Evolutionary conservation across 306 rosid species (phyloP), one percentile per base, ranked within the genome.

Genomic region (Vigna unguiculata): DNA sequence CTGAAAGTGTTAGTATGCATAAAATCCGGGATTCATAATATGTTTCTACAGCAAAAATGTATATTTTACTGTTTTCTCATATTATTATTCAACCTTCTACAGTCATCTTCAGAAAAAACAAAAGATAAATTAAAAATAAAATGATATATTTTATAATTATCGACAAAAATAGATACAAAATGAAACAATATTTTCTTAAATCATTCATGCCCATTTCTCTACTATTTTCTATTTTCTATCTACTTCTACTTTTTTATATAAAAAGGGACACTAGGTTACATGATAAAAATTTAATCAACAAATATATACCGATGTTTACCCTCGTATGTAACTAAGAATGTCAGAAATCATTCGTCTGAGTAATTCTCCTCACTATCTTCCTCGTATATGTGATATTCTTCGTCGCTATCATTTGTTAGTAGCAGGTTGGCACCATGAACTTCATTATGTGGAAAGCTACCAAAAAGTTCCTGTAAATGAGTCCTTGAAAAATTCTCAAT

Each of bases 401-500:
- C 93, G 2, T 91, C 94, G 46, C 92, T 87, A 4, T 62, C 76
- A 70, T 72, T 69, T 72, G 34, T 81, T 11, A 41, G 84, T 11
- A 41, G 84, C n/a, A 13, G 81, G 64, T 79, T 55, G 52, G 79
- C 75, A 3, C 28, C 75, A 49, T 70, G 84, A 68, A 64, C 80
- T 55, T 79, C 85, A 52, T 80, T 48, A 4, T 83, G 75, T 4
- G 90, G 98, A 72, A 93, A 94, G 84, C 93, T 90, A 79, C 76
- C 97, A 80, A 94, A 91, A 40, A 94, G 86, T 84, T 91, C 94
- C 82, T 90, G 97, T 60, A 94, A 79, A 83, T 86, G 96, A 70
- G 85, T 76, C 84, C 93, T 86, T 34, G 98, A 91, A 49, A 91
- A 75, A 80, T 88, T 84, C 12, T 79, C 91, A 79, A 77, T 64